Evolutionary conservation across 805 yeast genomes (phyloP), one percentile per base, ranked within the genome.

Genomic region (Saturnispora gosingensis): DNA sequence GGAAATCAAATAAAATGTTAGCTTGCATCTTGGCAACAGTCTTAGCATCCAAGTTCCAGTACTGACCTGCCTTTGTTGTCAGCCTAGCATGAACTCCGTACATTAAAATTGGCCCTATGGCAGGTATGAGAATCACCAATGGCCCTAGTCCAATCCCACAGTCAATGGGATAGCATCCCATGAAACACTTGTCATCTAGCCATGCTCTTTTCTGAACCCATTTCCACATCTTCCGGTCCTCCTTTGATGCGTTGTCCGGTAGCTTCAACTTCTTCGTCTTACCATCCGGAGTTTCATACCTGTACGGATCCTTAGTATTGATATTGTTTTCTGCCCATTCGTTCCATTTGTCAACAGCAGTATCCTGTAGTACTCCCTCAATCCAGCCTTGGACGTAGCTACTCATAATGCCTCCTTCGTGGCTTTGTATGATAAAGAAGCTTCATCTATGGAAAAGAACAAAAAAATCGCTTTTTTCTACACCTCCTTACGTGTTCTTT

Each of bases 61-160:
- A 69, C 20, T 76, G 72, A 50, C 79, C 76, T 0, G 91, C 93
- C 52, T 77, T 64, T 25, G 72, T 69, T 27, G 88, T 73, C 54
- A 90, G 65, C 54, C 89, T 73, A 3, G 81, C 76, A 64, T 90
- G 96, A 38, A 88, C 75, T 2, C 77, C 81, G 65, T 84, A 91
- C 89, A 88, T 87, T 50, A 82, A 60, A 3, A 81, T 56, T 1
- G 97, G 96, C 0, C 98, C 98, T n/a, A 91, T 66, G 0, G 78
- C 84, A 0, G 98, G 98, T 9, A 91, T 51, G 3, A 57, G 43
- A 8, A 88, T 67, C 39, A 83, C 74, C 13, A 89, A 48, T 1
- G 96, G 93, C 1, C 85, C 91, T 61, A 83, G 66, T 0, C 97
- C 97, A 18, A 85, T 59, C 1, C 93, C 91, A 57, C 88, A 75